Base-by-base conservation (phyloP, 768 basidiomycete species). In the Rhodotorula taiwanensis region DNA sequence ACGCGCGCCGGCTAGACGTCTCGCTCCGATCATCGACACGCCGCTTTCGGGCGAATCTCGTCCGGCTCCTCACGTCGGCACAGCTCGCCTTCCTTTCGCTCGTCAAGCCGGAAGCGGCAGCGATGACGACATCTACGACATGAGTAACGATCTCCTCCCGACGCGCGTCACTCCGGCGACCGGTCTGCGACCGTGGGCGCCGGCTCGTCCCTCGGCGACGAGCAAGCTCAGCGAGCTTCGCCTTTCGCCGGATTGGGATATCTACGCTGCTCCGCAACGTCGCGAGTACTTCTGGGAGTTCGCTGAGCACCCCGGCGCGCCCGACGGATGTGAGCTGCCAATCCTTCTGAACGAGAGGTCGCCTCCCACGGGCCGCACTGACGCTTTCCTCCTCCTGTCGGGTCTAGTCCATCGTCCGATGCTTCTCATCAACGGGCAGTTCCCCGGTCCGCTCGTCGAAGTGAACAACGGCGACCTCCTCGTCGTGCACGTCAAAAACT, bases 161-260 rank as follows among this genome's bases (percentile, higher is more conserved):
- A 48, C 47, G 5, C n/a, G 47, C 44, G 23, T 21, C 15, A 21
- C 20, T 14, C 43, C 43, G 20, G 3, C 27, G 30, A 48, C 30
- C 10, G n/a, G n/a, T 9, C 13, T 31, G 2, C 51, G n/a, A 13
- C 33, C 34, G 23, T 31, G n/a, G 11, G 11, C 51, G n/a, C n/a
- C n/a, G 33, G 16, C 52, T 9, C 44, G 25, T 4, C 49, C 58
- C 7, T 44, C 86, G 70, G 82, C 89, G 45, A 81, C 87, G 47
- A 81, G 84, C n/a, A 81, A 81, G 65, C 89, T 87, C 71, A 82
- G 87, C 74, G 83, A 83, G 75, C 80, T 80, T 23, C 89, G 88
- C 70, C 88, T 87, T 20, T 86, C 86, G 13, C 88, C 88, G 68
- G 80, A 75, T 62, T 77, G 74, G 55, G 79, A 80, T 45, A 72